These are phyloP conservation scores for Fusarium mundagurra DNA, from an alignment of 2,329 filamentous ascomycete genomes.

Conservation along the genomic window DNA sequence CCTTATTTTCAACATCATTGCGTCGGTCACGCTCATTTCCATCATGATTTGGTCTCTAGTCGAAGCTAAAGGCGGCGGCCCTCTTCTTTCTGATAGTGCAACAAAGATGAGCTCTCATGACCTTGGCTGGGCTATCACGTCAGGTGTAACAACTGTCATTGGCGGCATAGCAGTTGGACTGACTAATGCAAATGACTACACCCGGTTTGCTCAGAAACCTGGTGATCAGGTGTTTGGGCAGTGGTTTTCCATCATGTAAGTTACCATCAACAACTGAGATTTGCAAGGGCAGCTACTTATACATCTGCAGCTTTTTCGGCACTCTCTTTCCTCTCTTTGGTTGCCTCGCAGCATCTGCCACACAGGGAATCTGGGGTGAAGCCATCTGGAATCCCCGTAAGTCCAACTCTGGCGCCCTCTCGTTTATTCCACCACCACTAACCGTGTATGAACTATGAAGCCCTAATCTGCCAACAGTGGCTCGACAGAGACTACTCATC, in stretches of 20 bases:
- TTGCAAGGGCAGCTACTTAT: fast-evolving
- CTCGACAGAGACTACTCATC: background rate
- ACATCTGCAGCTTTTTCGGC: background rate
- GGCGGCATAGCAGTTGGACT: background rate
- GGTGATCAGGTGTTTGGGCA: background rate
- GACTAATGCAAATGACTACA: background rate
- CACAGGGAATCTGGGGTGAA: fast-evolving
- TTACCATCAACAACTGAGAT: fast-evolving
- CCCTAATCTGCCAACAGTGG: background rate
- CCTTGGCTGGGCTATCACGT: background rate
- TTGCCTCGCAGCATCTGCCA: background rate
- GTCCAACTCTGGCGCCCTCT: fast-evolving
- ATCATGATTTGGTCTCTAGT: background rate
- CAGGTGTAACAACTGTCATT: background rate
- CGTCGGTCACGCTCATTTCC: background rate
- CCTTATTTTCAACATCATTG: background rate
- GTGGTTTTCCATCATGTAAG: background rate
- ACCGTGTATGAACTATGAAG: background rate
- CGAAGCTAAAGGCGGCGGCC: background rate
- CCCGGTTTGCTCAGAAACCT: background rate
- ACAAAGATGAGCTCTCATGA: background rate
- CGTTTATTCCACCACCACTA: fast-evolving
- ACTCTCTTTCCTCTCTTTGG: background rate
- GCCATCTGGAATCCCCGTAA: background rate
- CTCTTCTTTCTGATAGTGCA: background rate